These are phyloP conservation scores for Vicia faba DNA, from an alignment of 306 rosid species.

Conservation along the genomic window DNA sequence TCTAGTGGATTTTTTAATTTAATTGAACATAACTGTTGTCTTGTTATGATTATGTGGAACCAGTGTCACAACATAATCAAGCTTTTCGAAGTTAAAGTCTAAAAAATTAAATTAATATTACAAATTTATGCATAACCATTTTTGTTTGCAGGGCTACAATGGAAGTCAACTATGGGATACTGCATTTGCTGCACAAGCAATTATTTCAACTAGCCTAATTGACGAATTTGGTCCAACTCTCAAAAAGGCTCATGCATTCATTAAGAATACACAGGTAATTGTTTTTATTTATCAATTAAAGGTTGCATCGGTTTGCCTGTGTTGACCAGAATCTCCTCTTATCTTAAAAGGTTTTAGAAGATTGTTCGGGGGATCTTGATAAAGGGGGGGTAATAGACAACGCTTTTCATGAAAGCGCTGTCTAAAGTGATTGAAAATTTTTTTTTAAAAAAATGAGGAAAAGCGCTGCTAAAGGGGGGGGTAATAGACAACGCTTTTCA, in stretches of 20 bases:
- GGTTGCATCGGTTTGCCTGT: slow-evolving; percentile 19
- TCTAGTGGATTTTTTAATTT: slow-evolving; percentile 25
- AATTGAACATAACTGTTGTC: slow-evolving; percentile 18
- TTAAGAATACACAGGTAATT: slow-evolving; percentile 80
- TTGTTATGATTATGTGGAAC: slow-evolving; percentile 29
- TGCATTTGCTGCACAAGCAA: slow-evolving; percentile 83
- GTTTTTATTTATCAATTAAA: slow-evolving; percentile 23
- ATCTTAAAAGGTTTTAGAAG: slow-evolving; percentile 62
- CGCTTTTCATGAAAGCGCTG: too few relatives aligned
- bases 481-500: too few relatives aligned
- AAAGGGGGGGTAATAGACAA: too few relatives aligned
- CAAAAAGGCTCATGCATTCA: slow-evolving; percentile 67
- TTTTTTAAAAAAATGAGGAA: too few relatives aligned
- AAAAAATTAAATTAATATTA: background rate
- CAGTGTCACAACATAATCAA: slow-evolving; percentile 14
- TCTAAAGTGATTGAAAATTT: too few relatives aligned
- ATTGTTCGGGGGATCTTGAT: slow-evolving; percentile 70
- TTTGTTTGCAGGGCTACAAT: slow-evolving; percentile 82
- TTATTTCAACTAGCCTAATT: slow-evolving; percentile 67
- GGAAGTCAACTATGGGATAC: slow-evolving; percentile 98
- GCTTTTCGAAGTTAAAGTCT: slow-evolving; percentile 19
- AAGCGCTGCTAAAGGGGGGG: too few relatives aligned
- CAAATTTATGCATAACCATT: slow-evolving; percentile 15
- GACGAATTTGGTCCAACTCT: slow-evolving; percentile 71
- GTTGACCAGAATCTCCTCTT: slow-evolving; percentile 29